Evolutionary conservation across 1,284 basidiomycete genomes (phyloP), one percentile per base, ranked within the genome.

Genomic region (Cystobasidiaceae sp.): DNA sequence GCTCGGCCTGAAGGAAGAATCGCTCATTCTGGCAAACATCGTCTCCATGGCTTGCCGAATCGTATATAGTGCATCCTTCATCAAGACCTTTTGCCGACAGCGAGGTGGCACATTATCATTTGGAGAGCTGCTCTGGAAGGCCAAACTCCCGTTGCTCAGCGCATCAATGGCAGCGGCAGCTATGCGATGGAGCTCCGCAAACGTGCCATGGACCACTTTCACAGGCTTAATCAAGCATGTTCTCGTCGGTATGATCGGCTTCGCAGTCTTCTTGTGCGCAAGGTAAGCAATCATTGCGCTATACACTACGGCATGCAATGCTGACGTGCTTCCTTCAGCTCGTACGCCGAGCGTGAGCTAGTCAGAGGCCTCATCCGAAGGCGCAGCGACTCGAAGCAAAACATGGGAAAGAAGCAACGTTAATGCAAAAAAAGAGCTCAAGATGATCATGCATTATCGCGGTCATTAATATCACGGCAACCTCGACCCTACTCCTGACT

Each of bases 1-100:
- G 83, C 67, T 75, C 37, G 56, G 68, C 75, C 6, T 71, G 34
- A 86, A 85, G 7, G 88, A 90, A 74, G 79, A 81, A 0, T 85
- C 87, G 8, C 79, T 91, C 41, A 85, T 91, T 3, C 88, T 82
- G 70, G 87, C 87, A 49, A 90, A 89, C 74, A 83, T 85, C 67
- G 76, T 81, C 67, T 88, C 86, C 72, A 80, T 89, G 69, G 76
- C 77, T 1, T 79, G 82, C 25, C 79, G 86, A 21, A 85, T 84
- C 54, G 74, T 77, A 13, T 89, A 58, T 25, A 50, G 59, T 44
- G 0, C 30, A 8, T 25, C 32, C 45, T 69, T 56, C 41, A 50
- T 67, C 21, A 21, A 32, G 4, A n/a, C 19, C 17, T 62, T 39
- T 34, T 50, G 32, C 5, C 9, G 28, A 5, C 39, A 32, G 32